Evolutionary conservation across 371 early-diverging fungal species (phyloP).

Genomic region (Fennellomyces sp.): DNA sequence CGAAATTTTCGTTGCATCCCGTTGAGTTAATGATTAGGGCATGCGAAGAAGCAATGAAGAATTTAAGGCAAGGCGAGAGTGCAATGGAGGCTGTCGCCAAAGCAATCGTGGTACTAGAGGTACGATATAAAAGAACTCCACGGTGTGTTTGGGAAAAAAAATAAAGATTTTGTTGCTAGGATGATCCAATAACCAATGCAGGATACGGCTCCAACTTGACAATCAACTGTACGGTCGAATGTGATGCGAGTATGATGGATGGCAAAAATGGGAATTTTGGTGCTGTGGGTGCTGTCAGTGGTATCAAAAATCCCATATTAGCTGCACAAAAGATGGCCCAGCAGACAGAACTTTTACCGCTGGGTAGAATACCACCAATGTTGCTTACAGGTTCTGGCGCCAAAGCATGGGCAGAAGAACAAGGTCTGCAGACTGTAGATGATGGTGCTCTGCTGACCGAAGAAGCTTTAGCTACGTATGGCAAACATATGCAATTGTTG

Average conservation of each 20-base stretch:
- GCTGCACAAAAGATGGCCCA: conserved; percentile 56
- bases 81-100: conserved; percentile 31
- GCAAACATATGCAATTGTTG: conserved; percentile 25
- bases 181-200: conserved; percentile 58
- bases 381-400: conserved; percentile 73
- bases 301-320: conserved; percentile 70
- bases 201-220: conserved; percentile 82
- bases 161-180: conserved; percentile 20
- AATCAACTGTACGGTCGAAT: conserved; percentile 76
- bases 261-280: conserved; percentile 70
- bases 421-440: conserved; percentile 28
- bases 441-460: conserved; percentile 22
- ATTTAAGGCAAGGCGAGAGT: conserved; percentile 20
- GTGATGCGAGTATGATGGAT: conserved; percentile 89
- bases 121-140: not conserved
- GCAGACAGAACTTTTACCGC: conserved; percentile 40
- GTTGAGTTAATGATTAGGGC: conserved; percentile 28
- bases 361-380: conserved; percentile 80
- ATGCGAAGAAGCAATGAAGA: conserved; percentile 29
- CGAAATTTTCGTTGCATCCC: not conserved
- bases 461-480: conserved; percentile 21
- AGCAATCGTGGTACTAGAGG: conserved; percentile 49
- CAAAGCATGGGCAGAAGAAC: conserved; percentile 46
- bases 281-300: conserved; percentile 76
- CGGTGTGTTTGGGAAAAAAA: not conserved